Evolutionary conservation across 768 basidiomycete genomes (phyloP), one percentile per base, ranked within the genome.

Genomic region (Panaeolus papilionaceus): DNA sequence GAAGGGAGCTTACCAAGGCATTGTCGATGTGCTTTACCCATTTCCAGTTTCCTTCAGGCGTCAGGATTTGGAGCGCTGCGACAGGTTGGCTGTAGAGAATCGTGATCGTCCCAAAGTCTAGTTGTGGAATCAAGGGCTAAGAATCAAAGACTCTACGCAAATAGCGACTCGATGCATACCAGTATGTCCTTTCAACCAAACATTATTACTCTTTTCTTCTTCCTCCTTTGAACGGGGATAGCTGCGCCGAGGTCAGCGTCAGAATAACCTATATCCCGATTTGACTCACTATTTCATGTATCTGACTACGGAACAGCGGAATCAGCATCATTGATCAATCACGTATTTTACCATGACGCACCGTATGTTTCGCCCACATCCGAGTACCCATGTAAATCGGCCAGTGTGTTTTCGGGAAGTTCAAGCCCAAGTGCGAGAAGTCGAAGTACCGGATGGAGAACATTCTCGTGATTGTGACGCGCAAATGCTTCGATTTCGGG

Each of bases 41-140:
- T 40, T 80, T 81, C 88, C 89, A 89, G 44, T 74, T 77, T 0
- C 84, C 84, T 38, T 88, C 86, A 3, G 71, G 81, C 0, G 81
- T 80, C 8, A 88, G 75, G 45, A 91, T 88, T 61, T 89, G 88
- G 9, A 89, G 79, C 0, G 81, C 88, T 4, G 84, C 80, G 3
- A 89, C 82, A 2, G 89, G 88, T 69, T 91, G 89, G 61, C 85
- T 86, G 80, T 85, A 89, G 2, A 91, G 75, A 45, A 89, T 83
- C 2, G 85, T 87, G 61, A 91, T 77, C 10, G 80, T 82, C 8
- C 86, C 87, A 64, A 87, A 80, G 74, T 89, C 88, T 81, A 38
- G n/a, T 3, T 11, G 45, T n/a, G 45, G n/a, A 11, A 20, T 4
- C 40, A 33, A 14, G 39, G 9, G 39, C 2, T 10, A 14, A 10